phyloP scores from a whole-genome alignment of 2,329 filamentous ascomycete genomes.

The Cephalotrichum gorgonifer region DNA sequence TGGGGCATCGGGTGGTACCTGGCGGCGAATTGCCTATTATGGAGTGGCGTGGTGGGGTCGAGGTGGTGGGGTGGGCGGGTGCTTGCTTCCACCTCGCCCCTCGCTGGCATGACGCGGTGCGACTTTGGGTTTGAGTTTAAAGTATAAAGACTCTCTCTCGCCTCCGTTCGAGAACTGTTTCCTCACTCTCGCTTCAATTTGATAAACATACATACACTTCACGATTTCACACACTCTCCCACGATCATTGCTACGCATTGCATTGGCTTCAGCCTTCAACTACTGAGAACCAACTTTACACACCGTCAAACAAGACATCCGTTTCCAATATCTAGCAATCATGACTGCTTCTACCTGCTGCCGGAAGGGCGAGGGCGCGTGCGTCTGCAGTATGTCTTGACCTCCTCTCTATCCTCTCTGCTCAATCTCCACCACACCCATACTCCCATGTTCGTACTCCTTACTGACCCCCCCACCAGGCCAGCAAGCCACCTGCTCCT shows the following conservation, averaged over 20 bases:
- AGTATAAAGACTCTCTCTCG: too few species aligned
- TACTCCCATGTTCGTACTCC: not conserved
- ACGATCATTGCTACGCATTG: not conserved
- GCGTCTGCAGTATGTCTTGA: slow-evolving; percentile 4
- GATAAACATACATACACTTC: too few species aligned
- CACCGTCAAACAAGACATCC: not conserved
- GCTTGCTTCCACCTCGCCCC: not conserved
- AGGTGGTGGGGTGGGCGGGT: not conserved
- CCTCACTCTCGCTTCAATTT: too few species aligned
- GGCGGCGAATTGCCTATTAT: not conserved
- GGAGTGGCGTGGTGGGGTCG: not conserved
- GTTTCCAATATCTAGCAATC: not conserved
- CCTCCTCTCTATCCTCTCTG: not conserved
- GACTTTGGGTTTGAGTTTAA: too few species aligned
- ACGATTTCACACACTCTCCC: not conserved
- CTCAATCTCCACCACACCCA: slow-evolving; percentile 2
- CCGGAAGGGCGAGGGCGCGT: slow-evolving; percentile 5
- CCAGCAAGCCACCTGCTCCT: slow-evolving; percentile 68
- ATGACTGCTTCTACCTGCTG: slow-evolving; percentile 5
- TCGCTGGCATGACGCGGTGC: not conserved
- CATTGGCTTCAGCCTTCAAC: not conserved
- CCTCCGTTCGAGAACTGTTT: too few species aligned
- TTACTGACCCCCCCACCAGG: slow-evolving; percentile 24
- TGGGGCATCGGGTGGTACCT: not conserved
- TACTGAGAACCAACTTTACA: not conserved